These are phyloP conservation scores for Arabis alpina DNA, from an alignment of 345 rosid genomes.

Conservation along the genomic window DNA sequence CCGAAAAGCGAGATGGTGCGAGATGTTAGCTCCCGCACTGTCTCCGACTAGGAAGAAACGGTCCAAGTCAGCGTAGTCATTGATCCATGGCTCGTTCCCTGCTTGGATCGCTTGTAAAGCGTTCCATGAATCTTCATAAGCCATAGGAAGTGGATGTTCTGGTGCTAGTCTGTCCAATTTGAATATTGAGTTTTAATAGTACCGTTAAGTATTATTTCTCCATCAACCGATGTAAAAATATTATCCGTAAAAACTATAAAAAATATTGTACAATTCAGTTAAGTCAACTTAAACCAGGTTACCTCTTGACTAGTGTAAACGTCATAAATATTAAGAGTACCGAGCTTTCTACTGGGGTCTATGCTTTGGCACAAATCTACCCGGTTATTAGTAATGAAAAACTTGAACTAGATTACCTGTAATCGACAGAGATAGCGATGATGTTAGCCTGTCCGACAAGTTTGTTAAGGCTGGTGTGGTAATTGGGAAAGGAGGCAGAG, in stretches of 20 bases:
- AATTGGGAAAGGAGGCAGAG: conserved; percentile 58
- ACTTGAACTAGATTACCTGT: conserved; percentile 47
- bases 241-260: too few species aligned
- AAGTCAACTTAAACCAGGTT: too few species aligned
- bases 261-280: too few species aligned
- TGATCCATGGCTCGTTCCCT: conserved; percentile 59
- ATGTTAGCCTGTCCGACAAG: conserved; percentile 60
- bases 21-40: conserved; percentile 75
- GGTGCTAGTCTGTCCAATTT: conserved; percentile 51
- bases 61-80: conserved; percentile 50
- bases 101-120: conserved; percentile 60
- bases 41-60: conserved; percentile 64
- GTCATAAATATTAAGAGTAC: too few species aligned
- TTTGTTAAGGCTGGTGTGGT: conserved; percentile 67
- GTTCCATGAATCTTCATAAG: conserved; percentile 76
- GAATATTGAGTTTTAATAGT: too few species aligned
- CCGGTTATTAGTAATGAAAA: too few species aligned
- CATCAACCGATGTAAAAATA: too few species aligned
- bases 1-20: conserved; percentile 65
- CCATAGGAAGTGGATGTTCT: conserved; percentile 69
- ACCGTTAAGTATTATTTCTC: too few species aligned
- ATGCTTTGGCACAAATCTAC: too few species aligned
- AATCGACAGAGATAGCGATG: conserved; percentile 63
- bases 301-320: too few species aligned
- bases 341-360: too few species aligned